Base-by-base conservation (phyloP, 2,329 filamentous ascomycete species). In the Akanthomyces dipterigenus region DNA sequence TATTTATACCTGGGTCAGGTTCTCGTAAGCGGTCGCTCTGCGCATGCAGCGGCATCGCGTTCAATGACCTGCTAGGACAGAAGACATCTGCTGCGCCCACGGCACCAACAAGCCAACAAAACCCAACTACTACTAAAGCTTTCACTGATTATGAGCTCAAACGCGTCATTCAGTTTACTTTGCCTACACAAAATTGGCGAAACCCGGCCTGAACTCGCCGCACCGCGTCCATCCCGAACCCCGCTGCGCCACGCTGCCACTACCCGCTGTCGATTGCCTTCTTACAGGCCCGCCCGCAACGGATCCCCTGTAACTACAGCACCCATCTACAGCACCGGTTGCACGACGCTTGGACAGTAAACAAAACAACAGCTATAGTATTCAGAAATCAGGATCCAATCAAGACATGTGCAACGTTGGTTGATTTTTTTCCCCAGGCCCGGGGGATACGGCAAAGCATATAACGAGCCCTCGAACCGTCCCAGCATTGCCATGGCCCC, bases 201-300 rank as follows among this genome's bases (percentile, higher is more conserved):
- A 56, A 26, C 42, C 54, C 28, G 54, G 3, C 40, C 16, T 40
- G 20, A 9, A 7, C 9, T 54, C 20, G 38, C 24, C 51, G 8
- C 51, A 5, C 18, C 26, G n/a, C 31, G 16, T 3, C 54, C 42
- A 18, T 26, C 43, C 54, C 42, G 54, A 56, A 56, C 54, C 42
- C 54, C 54, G 54, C 54, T n/a, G 7, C 22, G 22, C 51, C 31
- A 26, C 22, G 26, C 26, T 50, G 28, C 43, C 22, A 12, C 20
- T 18, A 46, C 43, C 54, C 24, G 42, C 53, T 43, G 42, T 36
- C 42, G 54, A 56, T 56, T 46, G 54, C 54, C 54, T 46, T 56
- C 54, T 38, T 36, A 48, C 26, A 36, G 42, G 38, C 38, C 26
- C 24, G 26, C 34, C 31, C 38, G 24, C 38, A 43, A 28, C 11